Percentiles rank a stretch among this genome's conserved stretches.
Evolutionary conservation across 495 filamentous ascomycete species (phyloP).

Genomic region (Immersiella caudata): DNA sequence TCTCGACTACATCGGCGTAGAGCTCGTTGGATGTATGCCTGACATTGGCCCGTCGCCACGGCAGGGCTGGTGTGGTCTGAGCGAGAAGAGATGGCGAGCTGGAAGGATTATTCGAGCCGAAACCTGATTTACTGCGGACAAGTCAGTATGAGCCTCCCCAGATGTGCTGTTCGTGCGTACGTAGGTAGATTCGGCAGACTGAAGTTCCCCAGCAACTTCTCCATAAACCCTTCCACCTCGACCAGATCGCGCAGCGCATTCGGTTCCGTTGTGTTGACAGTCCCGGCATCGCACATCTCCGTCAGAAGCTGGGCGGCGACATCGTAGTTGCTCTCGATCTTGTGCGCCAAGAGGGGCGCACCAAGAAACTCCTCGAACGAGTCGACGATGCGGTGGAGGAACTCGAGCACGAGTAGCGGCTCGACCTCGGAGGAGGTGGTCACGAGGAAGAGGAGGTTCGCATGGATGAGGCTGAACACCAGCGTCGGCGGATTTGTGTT

Average conservation of each 20-base stretch:
- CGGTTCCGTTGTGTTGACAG: conserved; percentile 87
- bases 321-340: conserved; percentile 89
- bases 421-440: conserved; percentile 83
- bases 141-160: not conserved
- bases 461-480: conserved; percentile 83
- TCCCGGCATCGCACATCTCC: conserved; percentile 95
- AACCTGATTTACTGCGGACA: conserved; percentile 22
- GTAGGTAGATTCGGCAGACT: conserved; percentile 77
- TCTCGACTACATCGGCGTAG: conserved; percentile 95
- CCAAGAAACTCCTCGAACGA: conserved; percentile 94
- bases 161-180: conserved; percentile 42
- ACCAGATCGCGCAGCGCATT: conserved; percentile 92
- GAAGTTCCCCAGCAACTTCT: conserved; percentile 86
- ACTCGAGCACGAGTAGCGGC: conserved; percentile 92
- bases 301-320: conserved; percentile 89
- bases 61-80: conserved; percentile 54
- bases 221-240: conserved; percentile 85
- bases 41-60: conserved; percentile 90
- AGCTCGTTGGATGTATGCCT: conserved; percentile 96
- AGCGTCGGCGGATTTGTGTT: conserved; percentile 83
- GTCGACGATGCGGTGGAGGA: conserved; percentile 90
- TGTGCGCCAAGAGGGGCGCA: conserved; percentile 78
- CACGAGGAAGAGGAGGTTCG: conserved; percentile 83
- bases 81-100: conserved; percentile 39
- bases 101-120: conserved; percentile 24